Conservation (phyloP, 805 yeast genomes). For the Candida ulmi region DNA sequence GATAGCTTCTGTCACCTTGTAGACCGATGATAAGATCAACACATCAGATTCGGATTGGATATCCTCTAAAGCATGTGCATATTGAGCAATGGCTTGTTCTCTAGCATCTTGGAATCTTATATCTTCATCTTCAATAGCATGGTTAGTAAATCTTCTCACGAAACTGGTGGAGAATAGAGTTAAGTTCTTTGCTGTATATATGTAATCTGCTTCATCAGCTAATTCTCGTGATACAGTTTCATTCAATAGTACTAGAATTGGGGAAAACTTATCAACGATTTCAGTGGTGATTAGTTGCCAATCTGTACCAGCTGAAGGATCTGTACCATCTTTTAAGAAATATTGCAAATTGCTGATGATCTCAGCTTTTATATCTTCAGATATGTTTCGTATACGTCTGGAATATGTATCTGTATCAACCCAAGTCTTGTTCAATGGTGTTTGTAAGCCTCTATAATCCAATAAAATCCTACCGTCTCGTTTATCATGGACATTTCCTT, state of each 20-base stretch:
- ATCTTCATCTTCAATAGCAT: constrained; percentile 8
- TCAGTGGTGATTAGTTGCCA: constrained; percentile 51
- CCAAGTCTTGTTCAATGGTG: constrained; percentile 47
- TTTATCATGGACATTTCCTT: constrained; percentile 41
- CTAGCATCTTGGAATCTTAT: constrained; percentile 22
- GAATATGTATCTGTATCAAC: constrained; percentile 43
- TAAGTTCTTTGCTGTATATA: constrained; percentile 26
- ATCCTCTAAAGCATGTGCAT: constrained; percentile 36
- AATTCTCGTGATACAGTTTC: constrained; percentile 24
- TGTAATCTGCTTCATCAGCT: constrained; percentile 9
- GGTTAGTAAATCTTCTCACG: constrained; percentile 37
- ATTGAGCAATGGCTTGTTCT: constrained; percentile 38
- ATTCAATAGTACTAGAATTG: constrained; percentile 38
- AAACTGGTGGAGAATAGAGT: constrained; percentile 38
- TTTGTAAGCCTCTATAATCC: constrained; percentile 48
- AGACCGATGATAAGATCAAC: constrained; percentile 44
- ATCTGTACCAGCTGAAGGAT: constrained; percentile 39
- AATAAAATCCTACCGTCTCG: constrained; percentile 44
- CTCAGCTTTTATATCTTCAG: constrained; percentile 28
- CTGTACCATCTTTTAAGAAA: constrained; percentile 27
- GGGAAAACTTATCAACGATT: constrained; percentile 49
- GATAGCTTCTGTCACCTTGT: constrained; percentile 34
- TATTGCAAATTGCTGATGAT: constrained; percentile 31
- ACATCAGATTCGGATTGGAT: constrained; percentile 36
- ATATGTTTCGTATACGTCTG: constrained; percentile 32